phyloP scores from a whole-genome alignment of 306 rosid genomes.

The Quercus cerris region DNA sequence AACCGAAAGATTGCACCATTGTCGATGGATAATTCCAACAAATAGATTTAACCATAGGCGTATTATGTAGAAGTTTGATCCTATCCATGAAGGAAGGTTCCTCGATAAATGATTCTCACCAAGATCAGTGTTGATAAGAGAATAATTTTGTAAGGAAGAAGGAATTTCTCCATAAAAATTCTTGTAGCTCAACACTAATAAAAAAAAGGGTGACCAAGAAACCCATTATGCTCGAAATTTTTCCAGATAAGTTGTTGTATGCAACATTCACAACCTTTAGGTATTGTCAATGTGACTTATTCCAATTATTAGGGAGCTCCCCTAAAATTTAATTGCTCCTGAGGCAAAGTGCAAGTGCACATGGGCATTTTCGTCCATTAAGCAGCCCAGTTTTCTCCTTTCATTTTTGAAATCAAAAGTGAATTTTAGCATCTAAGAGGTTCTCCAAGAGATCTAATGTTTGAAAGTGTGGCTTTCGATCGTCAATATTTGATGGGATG shows the following conservation, averaged over 20 bases:
- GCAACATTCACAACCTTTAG: not conserved
- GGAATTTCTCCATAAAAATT: constrained; percentile 9
- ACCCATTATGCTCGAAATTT: not conserved
- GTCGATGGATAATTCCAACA: not conserved
- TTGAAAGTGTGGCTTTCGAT: not conserved
- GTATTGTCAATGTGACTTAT: not conserved
- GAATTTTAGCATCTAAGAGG: constrained; percentile 1
- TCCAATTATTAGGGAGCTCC: constrained; percentile 7
- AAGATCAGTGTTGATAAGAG: not conserved
- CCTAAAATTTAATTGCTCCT: not conserved
- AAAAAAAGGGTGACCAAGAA: not conserved
- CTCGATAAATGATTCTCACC: not conserved
- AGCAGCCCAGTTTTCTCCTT: no score
- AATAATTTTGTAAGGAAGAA: not conserved
- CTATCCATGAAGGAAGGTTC: constrained; percentile 1
- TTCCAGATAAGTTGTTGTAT: constrained; percentile 2
- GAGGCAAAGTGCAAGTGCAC: no score
- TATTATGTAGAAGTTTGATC: not conserved
- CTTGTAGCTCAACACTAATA: constrained; percentile 1
- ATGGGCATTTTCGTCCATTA: no score
- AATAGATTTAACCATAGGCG: constrained; percentile 9
- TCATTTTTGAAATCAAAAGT: not conserved
- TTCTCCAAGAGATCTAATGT: constrained; percentile 1
- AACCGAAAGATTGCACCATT: no score
- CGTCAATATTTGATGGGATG: constrained; percentile 3